Evolutionary conservation across 768 basidiomycete genomes (phyloP), one percentile per base, ranked within the genome.

Genomic region (Termitomyces titanicus): DNA sequence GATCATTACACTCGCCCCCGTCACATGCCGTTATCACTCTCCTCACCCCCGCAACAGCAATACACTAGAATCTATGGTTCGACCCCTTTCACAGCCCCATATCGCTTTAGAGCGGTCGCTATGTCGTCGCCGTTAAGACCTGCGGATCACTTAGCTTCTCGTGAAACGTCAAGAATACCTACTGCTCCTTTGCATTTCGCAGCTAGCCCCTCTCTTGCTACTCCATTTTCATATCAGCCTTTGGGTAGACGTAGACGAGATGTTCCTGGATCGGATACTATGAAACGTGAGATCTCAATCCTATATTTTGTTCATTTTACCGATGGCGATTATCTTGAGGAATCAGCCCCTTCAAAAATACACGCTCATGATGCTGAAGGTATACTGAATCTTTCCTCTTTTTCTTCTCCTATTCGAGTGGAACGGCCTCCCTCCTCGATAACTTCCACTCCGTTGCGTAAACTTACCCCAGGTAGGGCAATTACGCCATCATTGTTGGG

Each of bases 51-150:
- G 35, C 46, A 43, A 22, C 42, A 40, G 2, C 44, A 18, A 33
- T 1, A 31, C 3, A 4, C 44, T 12, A 39, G 20, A n/a, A 15
- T 10, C 27, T 25, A 17, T 38, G 20, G 17, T 3, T 31, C 17
- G 11, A 29, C 46, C 13, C 11, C 56, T 12, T 53, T 53, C 22
- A 18, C 35, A 3, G 35, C 35, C 20, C 17, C 51, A 3, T 29
- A 40, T 20, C 20, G 34, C 34, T 24, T 34, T 11, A 17, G 9
- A 5, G 12, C 22, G 27, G 43, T 13, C 11, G 13, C 24, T 20
- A 42, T 43, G 18, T 46, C 44, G n/a, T 29, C 51, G 8, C 56
- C 56, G 13, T 40, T 57, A 17, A 24, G 49, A 46, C 51, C 51
- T 39, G 20, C 15, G 9, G 20, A 42, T 17, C 15, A n/a, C 17